These are phyloP conservation scores for Acer saccharum DNA, from an alignment of 345 rosid genomes.

Conservation along the genomic window DNA sequence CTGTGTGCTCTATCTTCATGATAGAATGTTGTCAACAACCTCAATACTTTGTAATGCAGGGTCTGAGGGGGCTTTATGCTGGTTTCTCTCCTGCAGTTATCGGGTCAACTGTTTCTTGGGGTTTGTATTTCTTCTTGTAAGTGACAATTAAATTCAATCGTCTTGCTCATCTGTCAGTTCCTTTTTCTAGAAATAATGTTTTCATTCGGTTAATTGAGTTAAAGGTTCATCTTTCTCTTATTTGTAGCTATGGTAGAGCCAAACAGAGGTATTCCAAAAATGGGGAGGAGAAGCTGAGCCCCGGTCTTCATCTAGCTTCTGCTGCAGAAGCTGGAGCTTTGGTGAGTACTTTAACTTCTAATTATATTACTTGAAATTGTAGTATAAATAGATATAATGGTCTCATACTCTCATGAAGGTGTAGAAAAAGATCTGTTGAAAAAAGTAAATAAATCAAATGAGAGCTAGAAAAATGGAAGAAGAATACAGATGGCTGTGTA, in stretches of 20 bases:
- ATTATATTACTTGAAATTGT: constrained; percentile 14
- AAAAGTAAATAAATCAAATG: background rate
- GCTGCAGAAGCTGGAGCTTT: constrained; percentile 97
- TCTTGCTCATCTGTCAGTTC: background rate
- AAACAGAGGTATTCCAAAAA: constrained; percentile 70
- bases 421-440: background rate
- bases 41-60: constrained; percentile 43
- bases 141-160: constrained; percentile 19
- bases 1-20: background rate
- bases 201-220: background rate
- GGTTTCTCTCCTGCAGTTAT: constrained; percentile 87
- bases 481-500: background rate
- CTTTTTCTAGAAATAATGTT: background rate
- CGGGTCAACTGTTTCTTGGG: constrained; percentile 88
- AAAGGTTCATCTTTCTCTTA: background rate
- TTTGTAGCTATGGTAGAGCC: constrained; percentile 81
- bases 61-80: constrained; percentile 85
- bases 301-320: constrained; percentile 84
- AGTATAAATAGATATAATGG: background rate
- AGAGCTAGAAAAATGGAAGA: background rate
- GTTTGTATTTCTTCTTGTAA: constrained; percentile 91
- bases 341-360: constrained; percentile 50
- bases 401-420: background rate
- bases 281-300: constrained; percentile 61
- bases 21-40: background rate